Base-by-base conservation (phyloP, 768 basidiomycete species). In the Lactarius psammicola region DNA sequence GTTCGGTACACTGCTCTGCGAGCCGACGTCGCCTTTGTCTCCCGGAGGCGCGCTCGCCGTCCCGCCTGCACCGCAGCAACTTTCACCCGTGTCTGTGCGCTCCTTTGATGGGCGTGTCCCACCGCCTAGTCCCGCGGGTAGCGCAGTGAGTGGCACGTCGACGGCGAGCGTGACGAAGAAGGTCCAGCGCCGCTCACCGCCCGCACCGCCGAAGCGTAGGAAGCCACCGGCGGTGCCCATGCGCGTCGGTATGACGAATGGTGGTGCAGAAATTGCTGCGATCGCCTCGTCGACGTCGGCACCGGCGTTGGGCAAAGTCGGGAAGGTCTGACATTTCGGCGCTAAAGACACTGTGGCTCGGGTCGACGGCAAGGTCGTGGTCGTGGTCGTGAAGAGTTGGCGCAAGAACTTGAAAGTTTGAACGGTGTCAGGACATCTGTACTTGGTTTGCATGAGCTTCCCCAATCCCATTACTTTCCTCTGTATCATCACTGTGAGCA, bases 201-300 rank as follows among this genome's bases (percentile, higher is more conserved):
- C 89, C 0, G 86, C 90, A n/a, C 82, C 86, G 11, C 82, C 82
- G 3, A 85, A 85, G 71, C 80, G 89, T 54, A 77, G 90, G 71
- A 89, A 88, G 70, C 85, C 90, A 1, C 90, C 90, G 38, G 87
- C 89, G 18, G 80, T 87, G 54, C 88, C 90, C 11, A 76, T 59
- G 13, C 69, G 81, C 1, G 62, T 69, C 17, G 79, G 78, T 34
- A 78, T 74, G 57, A 81, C 80, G 0, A 79, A 81, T 62, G 71
- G 81, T 17, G 86, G 84, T 10, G 82, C 80, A 26, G 84, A 83
- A 40, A 85, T 89, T 38, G 85, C 85, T 8, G 79, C 86, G 1
- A 88, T 89, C 46, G 78, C 80, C 26, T 75, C 73, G 33, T 79
- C 79, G n/a, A 71, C 78, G 1, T 65, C 71, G 11, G 71, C 65